Evolutionary conservation across 179 eudicot genomes (phyloP).

Genomic region (Sideroxylon spinosum): DNA sequence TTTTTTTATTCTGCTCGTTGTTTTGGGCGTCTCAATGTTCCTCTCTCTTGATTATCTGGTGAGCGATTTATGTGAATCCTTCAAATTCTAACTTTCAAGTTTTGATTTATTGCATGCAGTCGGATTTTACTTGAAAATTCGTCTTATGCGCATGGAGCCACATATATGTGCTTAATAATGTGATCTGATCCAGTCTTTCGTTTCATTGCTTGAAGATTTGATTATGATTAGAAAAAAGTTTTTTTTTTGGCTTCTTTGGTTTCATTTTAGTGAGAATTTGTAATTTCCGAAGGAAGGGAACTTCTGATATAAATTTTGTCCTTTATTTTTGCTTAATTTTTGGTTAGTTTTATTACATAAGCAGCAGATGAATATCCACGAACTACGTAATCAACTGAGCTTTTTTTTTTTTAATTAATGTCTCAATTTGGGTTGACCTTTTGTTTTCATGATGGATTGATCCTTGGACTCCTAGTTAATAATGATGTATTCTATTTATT

Average conservation of each 20-base stretch:
- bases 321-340: not conserved
- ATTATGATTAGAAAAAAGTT: not conserved
- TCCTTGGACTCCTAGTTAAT: not conserved
- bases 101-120: no score
- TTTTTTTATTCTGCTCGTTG: no score
- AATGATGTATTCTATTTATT: not conserved
- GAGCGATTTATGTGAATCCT: no score
- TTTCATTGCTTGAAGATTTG: constrained; percentile 7
- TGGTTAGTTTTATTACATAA: not conserved
- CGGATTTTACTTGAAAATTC: no score
- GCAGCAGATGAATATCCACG: not conserved
- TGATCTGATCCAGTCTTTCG: not conserved
- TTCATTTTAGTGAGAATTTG: no score
- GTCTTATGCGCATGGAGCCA: no score
- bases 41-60: no score
- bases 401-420: not conserved
- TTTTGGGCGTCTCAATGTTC: no score
- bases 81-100: no score
- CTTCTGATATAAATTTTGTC: no score
- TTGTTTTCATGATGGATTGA: not conserved
- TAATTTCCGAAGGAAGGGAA: no score
- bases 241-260: not conserved
- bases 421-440: not conserved
- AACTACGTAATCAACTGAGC: no score
- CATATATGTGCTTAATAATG: not conserved